Conservation (phyloP, 202 grass and related monocot genomes). For the Dendrocalamus latiflorus region DNA sequence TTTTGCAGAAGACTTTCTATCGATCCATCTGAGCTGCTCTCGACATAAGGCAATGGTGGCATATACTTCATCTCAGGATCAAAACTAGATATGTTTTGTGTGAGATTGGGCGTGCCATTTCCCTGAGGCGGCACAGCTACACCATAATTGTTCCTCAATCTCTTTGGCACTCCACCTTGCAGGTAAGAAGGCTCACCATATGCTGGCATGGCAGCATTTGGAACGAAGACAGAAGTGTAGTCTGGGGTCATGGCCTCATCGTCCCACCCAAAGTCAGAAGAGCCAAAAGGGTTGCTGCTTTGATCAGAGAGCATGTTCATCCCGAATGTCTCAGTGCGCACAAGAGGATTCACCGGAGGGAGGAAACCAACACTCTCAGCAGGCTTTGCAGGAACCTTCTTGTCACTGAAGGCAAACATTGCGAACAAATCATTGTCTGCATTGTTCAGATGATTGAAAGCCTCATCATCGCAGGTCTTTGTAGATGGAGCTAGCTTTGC, state of each 20-base stretch:
- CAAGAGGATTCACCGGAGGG: constrained; percentile 11
- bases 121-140: constrained; percentile 33
- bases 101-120: constrained; percentile 10
- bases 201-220: constrained; percentile 4
- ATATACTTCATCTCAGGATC: constrained; percentile 54
- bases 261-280: constrained; percentile 46
- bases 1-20: constrained; percentile 43
- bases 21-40: constrained; percentile 45
- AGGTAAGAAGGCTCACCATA: constrained; percentile 22
- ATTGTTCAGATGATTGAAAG: constrained; percentile 29
- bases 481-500: constrained; percentile 9
- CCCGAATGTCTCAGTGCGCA: neutral
- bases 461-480: constrained; percentile 16
- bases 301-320: constrained; percentile 52
- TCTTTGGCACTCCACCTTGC: constrained; percentile 34
- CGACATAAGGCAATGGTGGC: constrained; percentile 29
- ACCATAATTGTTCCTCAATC: constrained; percentile 39
- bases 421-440: constrained; percentile 49
- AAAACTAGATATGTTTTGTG: constrained; percentile 36
- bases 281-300: constrained; percentile 47
- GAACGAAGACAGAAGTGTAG: constrained; percentile 43
- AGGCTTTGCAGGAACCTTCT: constrained; percentile 29
- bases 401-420: constrained; percentile 46
- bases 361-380: constrained; percentile 12
- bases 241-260: constrained; percentile 44